These are phyloP conservation scores for Sporobolomyces pararoseus DNA, from an alignment of 768 basidiomycete species.

Conservation along the genomic window DNA sequence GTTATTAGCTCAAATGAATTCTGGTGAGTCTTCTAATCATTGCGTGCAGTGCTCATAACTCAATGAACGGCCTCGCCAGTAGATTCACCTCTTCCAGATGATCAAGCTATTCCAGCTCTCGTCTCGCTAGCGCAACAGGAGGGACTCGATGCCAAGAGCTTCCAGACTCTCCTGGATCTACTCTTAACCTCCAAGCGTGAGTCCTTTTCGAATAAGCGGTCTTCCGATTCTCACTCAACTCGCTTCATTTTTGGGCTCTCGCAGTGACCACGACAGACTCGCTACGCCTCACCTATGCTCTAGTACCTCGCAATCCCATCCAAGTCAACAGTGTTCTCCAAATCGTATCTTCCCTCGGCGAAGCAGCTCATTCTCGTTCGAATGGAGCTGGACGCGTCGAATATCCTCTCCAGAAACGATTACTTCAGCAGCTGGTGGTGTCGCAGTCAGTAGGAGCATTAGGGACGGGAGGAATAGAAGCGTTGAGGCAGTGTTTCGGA, in stretches of 20 bases:
- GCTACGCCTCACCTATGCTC: neutral
- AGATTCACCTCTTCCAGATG: no score
- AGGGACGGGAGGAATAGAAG: neutral
- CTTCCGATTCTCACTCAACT: neutral
- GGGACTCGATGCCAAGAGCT: no score
- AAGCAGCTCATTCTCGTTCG: neutral
- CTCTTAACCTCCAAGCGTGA: no score
- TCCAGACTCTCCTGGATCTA: no score
- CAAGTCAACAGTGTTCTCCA: neutral
- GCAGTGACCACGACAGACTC: neutral
- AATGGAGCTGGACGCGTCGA: neutral
- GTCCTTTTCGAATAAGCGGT: no score
- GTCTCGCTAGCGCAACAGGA: no score
- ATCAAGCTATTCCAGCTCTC: no score
- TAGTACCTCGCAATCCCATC: slow-evolving; percentile 12
- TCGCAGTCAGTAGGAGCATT: neutral
- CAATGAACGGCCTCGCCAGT: no score
- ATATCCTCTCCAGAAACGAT: slow-evolving; percentile 7
- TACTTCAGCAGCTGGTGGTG: slow-evolving; percentile 6
- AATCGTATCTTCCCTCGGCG: slow-evolving; percentile 17
- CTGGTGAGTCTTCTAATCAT: no score
- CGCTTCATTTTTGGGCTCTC: neutral
- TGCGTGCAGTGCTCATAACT: no score
- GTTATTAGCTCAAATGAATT: no score
- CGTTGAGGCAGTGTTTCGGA: slow-evolving; percentile 1